These are phyloP conservation scores for Entonaema liquescens DNA, from an alignment of 495 filamentous ascomycete species.

Conservation along the genomic window DNA sequence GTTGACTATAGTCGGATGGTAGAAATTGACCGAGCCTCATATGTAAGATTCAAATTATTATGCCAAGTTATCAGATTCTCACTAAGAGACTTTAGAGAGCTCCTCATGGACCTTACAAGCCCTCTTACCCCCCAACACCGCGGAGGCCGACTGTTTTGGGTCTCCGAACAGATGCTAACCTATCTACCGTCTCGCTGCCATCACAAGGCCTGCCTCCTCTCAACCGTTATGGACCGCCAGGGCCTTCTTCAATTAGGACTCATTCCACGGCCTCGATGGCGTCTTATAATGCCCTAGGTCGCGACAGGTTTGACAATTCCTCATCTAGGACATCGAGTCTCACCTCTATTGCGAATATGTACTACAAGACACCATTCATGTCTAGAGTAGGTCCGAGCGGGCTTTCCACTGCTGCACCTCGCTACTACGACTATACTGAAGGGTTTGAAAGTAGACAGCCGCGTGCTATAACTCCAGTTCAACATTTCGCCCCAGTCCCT, in stretches of 20 bases:
- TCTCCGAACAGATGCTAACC: conserved; percentile 48
- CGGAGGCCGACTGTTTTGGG: conserved; percentile 46
- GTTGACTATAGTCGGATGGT: conserved; percentile 61
- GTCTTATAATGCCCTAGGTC: conserved; percentile 37
- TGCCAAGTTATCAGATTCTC: conserved; percentile 12
- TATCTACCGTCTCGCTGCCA: conserved; percentile 48
- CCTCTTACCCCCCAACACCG: conserved; percentile 48
- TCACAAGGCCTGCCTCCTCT: conserved; percentile 40
- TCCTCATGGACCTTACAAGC: conserved; percentile 53
- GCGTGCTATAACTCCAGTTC: conserved; percentile 29
- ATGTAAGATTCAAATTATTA: conserved; percentile 46
- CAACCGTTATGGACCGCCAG: conserved; percentile 32
- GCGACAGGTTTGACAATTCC: conserved; percentile 35
- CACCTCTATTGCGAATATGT: conserved; percentile 54
- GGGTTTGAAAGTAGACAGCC: conserved; percentile 51
- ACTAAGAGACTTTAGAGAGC: conserved; percentile 48
- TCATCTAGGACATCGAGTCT: conserved; percentile 51
- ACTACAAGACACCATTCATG: conserved; percentile 43
- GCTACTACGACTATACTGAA: conserved; percentile 64
- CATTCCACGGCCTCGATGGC: conserved; percentile 41
- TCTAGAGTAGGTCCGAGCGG: conserved; percentile 25
- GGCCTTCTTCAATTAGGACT: conserved; percentile 32
- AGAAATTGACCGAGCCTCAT: conserved; percentile 56
- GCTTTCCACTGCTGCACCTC: conserved; percentile 38
- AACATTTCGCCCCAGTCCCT: conserved; percentile 49